Percentiles rank a stretch among this genome's conserved stretches.
phyloP scores from a whole-genome alignment of 2,329 filamentous ascomycete genomes.

The Rutstroemia sydowiana region DNA sequence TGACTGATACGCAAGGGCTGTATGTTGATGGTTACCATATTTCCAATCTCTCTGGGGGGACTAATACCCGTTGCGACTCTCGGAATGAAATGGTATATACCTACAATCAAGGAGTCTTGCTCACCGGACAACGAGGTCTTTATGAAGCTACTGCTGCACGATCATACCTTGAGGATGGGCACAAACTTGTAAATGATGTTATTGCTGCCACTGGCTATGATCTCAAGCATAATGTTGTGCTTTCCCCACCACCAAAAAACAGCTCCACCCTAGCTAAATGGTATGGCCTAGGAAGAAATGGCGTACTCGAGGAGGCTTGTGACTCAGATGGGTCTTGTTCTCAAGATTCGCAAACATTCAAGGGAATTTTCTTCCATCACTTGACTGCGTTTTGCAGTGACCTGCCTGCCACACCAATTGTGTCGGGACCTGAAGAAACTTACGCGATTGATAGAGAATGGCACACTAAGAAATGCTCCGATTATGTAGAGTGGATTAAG shows the following conservation, averaged over 20 bases:
- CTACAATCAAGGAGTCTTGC: constrained; percentile 88
- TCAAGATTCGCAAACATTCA: constrained; percentile 85
- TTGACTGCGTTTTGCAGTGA: constrained; percentile 69
- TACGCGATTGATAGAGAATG: constrained; percentile 18
- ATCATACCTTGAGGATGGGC: constrained; percentile 69
- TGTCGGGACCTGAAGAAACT: constrained; percentile 21
- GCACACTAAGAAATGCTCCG: constrained; percentile 55
- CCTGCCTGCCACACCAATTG: constrained; percentile 36
- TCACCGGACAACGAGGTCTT: constrained; percentile 73
- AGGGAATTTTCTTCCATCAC: constrained; percentile 92
- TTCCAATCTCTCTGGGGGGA: constrained; percentile 51
- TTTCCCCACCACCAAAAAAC: constrained; percentile 3
- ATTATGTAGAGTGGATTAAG: constrained; percentile 68
- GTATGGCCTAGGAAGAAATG: constrained; percentile 69
- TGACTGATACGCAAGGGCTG: constrained; percentile 69
- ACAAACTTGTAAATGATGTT: constrained; percentile 66
- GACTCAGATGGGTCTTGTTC: constrained; percentile 68
- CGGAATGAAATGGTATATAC: constrained; percentile 88
- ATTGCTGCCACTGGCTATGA: constrained; percentile 74
- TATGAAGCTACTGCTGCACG: constrained; percentile 71
- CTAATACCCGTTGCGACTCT: constrained; percentile 66
- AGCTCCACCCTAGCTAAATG: constrained; percentile 38
- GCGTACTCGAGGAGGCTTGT: constrained; percentile 78
- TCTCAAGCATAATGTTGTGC: constrained; percentile 27
- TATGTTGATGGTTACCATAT: constrained; percentile 90